A percentile compares a stretch with the other conserved stretches of the same genome.
phyloP scores from a whole-genome alignment of 2,329 filamentous ascomycete species.

The Cytospora piceicola region DNA sequence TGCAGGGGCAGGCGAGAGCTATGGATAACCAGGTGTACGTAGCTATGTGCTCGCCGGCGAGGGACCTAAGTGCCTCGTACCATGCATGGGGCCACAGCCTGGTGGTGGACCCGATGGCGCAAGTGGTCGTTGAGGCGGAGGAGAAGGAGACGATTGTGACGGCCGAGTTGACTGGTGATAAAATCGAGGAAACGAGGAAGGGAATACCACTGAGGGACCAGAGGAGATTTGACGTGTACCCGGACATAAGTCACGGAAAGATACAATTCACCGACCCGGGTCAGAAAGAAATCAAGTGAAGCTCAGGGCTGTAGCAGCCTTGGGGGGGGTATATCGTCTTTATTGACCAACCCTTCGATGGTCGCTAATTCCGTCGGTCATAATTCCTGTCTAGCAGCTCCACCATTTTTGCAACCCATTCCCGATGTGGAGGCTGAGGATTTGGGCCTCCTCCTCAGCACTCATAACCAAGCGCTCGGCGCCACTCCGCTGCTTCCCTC shows the following conservation, averaged over 20 bases:
- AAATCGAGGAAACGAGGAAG: conserved; percentile 75
- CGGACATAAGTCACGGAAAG: conserved; percentile 75
- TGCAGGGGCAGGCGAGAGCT: conserved; percentile 80
- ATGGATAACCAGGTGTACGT: conserved; percentile 96
- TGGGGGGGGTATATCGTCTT: conserved; percentile 14
- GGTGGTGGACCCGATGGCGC: conserved; percentile 84
- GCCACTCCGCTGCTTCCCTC: not conserved
- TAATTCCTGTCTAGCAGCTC: conserved; percentile 3
- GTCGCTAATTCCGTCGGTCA: conserved; percentile 4
- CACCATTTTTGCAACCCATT: not conserved
- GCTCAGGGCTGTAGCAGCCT: not conserved
- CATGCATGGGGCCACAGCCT: conserved; percentile 92
- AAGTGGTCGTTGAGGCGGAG: conserved; percentile 77
- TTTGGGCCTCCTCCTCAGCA: not conserved
- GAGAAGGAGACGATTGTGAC: conserved; percentile 78
- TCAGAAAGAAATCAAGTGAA: conserved; percentile 11
- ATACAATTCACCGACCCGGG: conserved; percentile 28
- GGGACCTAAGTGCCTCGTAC: conserved; percentile 77
- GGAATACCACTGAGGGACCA: conserved; percentile 85
- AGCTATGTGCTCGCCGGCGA: conserved; percentile 86
- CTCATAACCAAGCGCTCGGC: not conserved
- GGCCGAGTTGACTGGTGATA: conserved; percentile 69
- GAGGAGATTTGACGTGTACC: conserved; percentile 92
- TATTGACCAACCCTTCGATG: conserved; percentile 11
- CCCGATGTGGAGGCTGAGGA: not conserved